Percentiles rank a stretch among this genome's conserved stretches.
phyloP scores from a whole-genome alignment of 345 rosid genomes.

The Euphorbia peplus region DNA sequence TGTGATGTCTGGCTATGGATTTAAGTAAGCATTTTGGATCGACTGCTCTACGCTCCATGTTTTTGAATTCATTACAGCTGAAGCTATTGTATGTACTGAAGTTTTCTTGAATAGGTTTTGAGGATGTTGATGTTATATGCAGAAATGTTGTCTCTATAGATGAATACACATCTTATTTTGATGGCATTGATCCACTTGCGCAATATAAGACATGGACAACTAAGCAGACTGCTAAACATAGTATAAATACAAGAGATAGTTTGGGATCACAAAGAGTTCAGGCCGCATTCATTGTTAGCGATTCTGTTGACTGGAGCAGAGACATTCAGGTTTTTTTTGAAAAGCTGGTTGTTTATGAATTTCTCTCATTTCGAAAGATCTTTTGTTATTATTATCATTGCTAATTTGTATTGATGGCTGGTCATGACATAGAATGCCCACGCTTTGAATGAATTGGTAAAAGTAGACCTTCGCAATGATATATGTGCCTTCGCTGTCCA shows the following conservation, averaged over 20 bases:
- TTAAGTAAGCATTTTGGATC: constrained; percentile 44
- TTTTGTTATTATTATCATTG: not conserved
- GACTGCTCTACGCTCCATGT: constrained; percentile 6
- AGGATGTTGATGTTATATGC: constrained; percentile 23
- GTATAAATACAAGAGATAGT: constrained; percentile 19
- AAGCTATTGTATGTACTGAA: not conserved
- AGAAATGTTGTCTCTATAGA: constrained; percentile 86
- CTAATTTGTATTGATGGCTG: not conserved
- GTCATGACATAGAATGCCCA: not conserved
- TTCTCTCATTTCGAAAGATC: not conserved
- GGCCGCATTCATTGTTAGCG: constrained; percentile 87
- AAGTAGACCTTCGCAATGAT: not conserved
- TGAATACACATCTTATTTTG: constrained; percentile 68
- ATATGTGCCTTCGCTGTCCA: not conserved
- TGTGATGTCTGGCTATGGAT: constrained; percentile 84
- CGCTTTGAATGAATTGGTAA: not conserved
- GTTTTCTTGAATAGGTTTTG: constrained; percentile 12
- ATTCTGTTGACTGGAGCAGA: constrained; percentile 90
- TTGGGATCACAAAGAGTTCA: constrained; percentile 54
- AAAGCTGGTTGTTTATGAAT: constrained; percentile 1
- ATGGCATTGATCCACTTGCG: constrained; percentile 77
- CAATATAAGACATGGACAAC: constrained; percentile 60
- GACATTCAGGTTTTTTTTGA: constrained; percentile 71
- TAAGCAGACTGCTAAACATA: constrained; percentile 24
- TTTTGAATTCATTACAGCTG: constrained; percentile 3